phyloP scores from a whole-genome alignment of 164 flowering plant genomes.

The Paratinospora sagittata region DNA sequence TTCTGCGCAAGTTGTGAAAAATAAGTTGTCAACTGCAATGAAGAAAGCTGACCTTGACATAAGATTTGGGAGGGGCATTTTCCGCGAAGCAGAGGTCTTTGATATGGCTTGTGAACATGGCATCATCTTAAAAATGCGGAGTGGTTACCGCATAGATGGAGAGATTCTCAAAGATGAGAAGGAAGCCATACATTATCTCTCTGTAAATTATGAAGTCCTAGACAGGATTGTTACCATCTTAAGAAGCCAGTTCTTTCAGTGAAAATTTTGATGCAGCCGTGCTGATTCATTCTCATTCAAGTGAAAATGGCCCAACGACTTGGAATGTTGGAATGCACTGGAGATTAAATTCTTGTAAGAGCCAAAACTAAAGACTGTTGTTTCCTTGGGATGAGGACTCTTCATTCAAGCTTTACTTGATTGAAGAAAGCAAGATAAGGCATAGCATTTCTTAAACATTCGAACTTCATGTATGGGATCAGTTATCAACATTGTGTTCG shows the following conservation, averaged over 20 bases:
- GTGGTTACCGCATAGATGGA: conserved; percentile 46
- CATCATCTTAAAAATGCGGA: conserved; percentile 41
- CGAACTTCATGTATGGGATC: neutral
- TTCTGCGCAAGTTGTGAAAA: conserved; percentile 69
- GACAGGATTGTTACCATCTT: conserved; percentile 32
- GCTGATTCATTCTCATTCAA: neutral
- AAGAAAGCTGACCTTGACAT: conserved; percentile 59
- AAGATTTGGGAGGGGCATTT: conserved; percentile 61
- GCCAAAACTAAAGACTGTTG: neutral
- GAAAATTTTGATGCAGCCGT: neutral
- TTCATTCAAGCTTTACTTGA: neutral
- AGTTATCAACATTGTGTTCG: neutral
- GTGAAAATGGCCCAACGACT: neutral
- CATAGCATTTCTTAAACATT: neutral
- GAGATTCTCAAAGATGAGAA: conserved; percentile 31
- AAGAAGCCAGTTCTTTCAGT: conserved; percentile 41
- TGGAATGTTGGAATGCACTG: neutral
- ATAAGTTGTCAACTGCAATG: conserved; percentile 65
- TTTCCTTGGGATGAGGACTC: neutral
- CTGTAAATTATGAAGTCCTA: conserved; percentile 38
- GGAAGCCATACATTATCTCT: conserved; percentile 51
- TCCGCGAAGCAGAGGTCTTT: conserved; percentile 52
- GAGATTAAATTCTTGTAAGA: neutral
- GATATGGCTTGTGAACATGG: conserved; percentile 76
- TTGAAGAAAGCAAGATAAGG: neutral